Conservation (phyloP, 371 early-diverging fungal genomes). For the Syncephalastrum monosporum region DNA sequence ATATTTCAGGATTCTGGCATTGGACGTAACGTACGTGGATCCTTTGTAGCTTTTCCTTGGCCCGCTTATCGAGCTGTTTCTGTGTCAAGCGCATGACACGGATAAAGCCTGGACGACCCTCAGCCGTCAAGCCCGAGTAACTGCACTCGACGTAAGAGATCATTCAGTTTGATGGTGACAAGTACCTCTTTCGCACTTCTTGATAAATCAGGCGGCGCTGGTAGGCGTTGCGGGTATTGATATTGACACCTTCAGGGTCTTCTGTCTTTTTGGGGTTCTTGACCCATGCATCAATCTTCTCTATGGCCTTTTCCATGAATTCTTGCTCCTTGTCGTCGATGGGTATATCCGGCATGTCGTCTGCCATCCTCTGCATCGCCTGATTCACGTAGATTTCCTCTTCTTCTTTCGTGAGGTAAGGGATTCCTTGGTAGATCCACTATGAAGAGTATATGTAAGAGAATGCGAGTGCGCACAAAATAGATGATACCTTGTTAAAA, state of each 20-base stretch:
- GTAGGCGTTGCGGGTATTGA: conserved; percentile 53
- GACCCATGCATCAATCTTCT: conserved; percentile 51
- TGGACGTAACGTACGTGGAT: conserved; percentile 7
- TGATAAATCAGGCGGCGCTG: conserved; percentile 70
- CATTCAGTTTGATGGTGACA: not conserved
- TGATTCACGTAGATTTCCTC: conserved; percentile 53
- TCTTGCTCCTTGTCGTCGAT: conserved; percentile 58
- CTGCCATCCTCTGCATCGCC: conserved; percentile 36
- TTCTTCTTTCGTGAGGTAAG: conserved; percentile 68
- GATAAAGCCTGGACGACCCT: conserved; percentile 45
- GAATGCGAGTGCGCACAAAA: not conserved
- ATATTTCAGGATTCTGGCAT: not conserved
- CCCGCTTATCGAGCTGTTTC: conserved; percentile 36
- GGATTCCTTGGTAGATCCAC: conserved; percentile 74
- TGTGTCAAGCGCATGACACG: conserved; percentile 37
- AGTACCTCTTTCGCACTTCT: conserved; percentile 59
- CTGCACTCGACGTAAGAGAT: conserved; percentile 12
- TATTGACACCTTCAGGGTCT: conserved; percentile 43
- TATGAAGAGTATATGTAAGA: not conserved
- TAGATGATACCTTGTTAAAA: conserved; percentile 66
- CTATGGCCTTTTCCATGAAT: conserved; percentile 51
- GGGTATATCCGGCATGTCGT: conserved; percentile 59
- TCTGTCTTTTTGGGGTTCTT: conserved; percentile 20
- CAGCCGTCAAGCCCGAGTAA: conserved; percentile 42
- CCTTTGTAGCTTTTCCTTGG: conserved; percentile 18